A percentile compares a stretch with the other conserved stretches of the same genome.
Conservation (phyloP, 202 grass and related monocot genomes). For the Eragrostis tef region DNA sequence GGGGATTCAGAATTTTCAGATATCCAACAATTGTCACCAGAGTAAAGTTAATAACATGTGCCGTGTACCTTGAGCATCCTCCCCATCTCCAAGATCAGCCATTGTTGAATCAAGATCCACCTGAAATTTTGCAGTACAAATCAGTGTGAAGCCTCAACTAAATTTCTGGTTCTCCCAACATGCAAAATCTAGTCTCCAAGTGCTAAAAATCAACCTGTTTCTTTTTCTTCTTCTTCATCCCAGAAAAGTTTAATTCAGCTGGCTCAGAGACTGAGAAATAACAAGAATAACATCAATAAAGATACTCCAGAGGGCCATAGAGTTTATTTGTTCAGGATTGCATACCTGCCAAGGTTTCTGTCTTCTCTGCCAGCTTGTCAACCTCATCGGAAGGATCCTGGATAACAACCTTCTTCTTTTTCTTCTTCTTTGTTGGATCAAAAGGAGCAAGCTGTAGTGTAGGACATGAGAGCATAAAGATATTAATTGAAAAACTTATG, state of each 20-base stretch:
- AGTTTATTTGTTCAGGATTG: neutral
- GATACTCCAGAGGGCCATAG: neutral
- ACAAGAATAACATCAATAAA: neutral
- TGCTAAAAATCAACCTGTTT: constrained; percentile 45
- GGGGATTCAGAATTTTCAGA: neutral
- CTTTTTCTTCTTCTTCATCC: constrained; percentile 70
- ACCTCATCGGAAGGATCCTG: constrained; percentile 56
- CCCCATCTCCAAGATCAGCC: constrained; percentile 31
- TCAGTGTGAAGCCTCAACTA: neutral
- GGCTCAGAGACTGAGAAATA: constrained; percentile 47
- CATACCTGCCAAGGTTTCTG: constrained; percentile 45
- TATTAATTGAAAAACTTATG: neutral
- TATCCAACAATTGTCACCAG: neutral
- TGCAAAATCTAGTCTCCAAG: neutral
- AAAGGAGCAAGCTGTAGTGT: constrained; percentile 73
- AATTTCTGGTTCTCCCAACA: constrained; percentile 14
- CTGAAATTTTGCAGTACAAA: constrained; percentile 40
- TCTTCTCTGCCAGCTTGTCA: constrained; percentile 49
- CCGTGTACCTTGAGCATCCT: constrained; percentile 20
- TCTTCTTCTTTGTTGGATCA: constrained; percentile 88
- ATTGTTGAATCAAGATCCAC: constrained; percentile 42
- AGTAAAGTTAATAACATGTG: neutral
- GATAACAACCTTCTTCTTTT: constrained; percentile 85
- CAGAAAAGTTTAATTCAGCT: constrained; percentile 48
- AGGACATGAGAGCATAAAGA: neutral